Conservation (phyloP, 306 rosid species). For the Acacia melanoxylon region DNA sequence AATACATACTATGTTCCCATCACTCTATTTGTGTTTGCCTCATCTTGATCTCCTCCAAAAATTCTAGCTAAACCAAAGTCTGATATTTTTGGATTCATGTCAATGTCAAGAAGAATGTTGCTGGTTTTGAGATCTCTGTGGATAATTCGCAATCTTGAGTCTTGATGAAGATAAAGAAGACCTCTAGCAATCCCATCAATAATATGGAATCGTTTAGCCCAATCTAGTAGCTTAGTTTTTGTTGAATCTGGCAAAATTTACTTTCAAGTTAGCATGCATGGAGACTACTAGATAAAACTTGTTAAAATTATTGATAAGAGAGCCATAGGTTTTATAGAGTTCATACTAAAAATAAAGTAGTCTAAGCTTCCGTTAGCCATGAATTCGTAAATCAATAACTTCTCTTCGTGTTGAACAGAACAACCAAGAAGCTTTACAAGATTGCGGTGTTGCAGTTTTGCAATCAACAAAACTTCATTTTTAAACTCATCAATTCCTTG, state of each 20-base stretch:
- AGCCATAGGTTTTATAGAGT: background rate
- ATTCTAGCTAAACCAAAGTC: constrained; percentile 54
- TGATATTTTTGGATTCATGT: constrained; percentile 57
- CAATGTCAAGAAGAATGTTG: constrained; percentile 55
- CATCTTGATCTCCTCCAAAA: constrained; percentile 49
- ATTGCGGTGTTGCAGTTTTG: constrained; percentile 56
- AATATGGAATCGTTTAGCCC: constrained; percentile 44
- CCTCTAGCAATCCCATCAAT: constrained; percentile 46
- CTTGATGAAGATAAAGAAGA: constrained; percentile 54
- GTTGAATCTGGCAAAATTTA: constrained; percentile 29
- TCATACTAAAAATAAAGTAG: constrained; percentile 37
- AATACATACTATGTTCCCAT: constrained; percentile 49
- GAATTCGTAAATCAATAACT: constrained; percentile 44
- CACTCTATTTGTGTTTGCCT: too few relatives aligned
- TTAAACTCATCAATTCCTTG: constrained; percentile 61
- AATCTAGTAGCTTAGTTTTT: constrained; percentile 35
- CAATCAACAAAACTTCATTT: constrained; percentile 47
- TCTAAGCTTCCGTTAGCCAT: background rate
- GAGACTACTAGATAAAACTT: background rate
- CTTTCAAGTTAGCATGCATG: background rate
- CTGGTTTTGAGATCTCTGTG: constrained; percentile 56
- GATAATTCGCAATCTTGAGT: constrained; percentile 52
- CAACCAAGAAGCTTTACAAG: constrained; percentile 64
- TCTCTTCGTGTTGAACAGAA: constrained; percentile 45
- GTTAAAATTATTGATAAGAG: background rate